Percentiles rank a stretch among this genome's conserved stretches.
Conservation (phyloP, 192 early-diverging fungal species). For the Podila epigama region DNA sequence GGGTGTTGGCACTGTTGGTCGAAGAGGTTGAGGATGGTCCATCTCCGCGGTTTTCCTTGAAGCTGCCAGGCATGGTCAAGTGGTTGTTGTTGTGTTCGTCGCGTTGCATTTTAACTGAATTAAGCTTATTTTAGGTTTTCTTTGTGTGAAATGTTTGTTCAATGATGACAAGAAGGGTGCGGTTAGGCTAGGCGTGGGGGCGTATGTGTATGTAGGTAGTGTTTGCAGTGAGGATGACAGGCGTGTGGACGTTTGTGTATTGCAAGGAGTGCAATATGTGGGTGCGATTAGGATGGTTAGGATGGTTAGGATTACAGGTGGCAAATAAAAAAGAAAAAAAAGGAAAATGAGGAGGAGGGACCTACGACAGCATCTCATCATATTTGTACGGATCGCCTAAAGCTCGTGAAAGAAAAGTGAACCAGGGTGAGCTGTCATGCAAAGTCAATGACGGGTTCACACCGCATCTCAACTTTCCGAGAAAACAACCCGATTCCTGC, state of each 20-base stretch:
- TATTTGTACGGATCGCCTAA: too few relatives aligned
- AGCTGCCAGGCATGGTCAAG: constrained; percentile 44
- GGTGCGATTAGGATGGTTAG: too few relatives aligned
- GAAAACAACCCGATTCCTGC: too few relatives aligned
- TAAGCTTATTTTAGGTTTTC: not conserved
- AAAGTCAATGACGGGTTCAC: too few relatives aligned
- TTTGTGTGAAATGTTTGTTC: not conserved
- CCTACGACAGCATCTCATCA: too few relatives aligned
- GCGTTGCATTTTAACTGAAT: constrained; percentile 10
- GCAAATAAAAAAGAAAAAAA: not conserved
- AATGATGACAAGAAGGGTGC: not conserved
- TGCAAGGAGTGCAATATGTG: too few relatives aligned
- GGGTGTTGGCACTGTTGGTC: not conserved
- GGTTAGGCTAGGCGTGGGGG: too few relatives aligned
- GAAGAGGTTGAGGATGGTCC: not conserved
- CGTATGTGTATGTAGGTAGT: not conserved
- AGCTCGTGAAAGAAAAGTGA: not conserved
- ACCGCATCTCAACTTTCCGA: too few relatives aligned
- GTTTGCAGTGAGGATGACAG: not conserved
- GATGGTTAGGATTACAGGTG: not conserved
- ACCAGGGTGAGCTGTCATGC: not conserved
- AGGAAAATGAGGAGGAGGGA: not conserved
- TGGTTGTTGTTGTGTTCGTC: constrained; percentile 4
- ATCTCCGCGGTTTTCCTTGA: constrained; percentile 5
- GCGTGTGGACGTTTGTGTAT: too few relatives aligned